Evolutionary conservation across 352 stramenopile species (phyloP).

Genomic region (Phytophthora colocasiae): DNA sequence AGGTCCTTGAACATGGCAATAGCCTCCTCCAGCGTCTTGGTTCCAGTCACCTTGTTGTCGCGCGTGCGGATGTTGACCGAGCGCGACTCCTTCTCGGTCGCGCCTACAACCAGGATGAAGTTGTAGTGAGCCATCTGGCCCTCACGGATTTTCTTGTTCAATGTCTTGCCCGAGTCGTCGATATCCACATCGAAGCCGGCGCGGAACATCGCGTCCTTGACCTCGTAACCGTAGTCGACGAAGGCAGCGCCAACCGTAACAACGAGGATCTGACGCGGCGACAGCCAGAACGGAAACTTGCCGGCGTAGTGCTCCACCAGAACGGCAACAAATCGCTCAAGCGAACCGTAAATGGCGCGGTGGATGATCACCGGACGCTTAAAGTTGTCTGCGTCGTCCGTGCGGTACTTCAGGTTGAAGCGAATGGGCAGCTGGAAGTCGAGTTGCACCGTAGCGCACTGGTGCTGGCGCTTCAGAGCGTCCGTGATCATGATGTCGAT

Average conservation of each 20-base stretch:
- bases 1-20: conserved; percentile 94
- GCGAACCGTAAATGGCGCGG: conserved; percentile 97
- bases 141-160: conserved; percentile 99
- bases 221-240: conserved; percentile 95
- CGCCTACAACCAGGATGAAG: conserved; percentile 98
- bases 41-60: conserved; percentile 94
- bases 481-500: conserved; percentile 99
- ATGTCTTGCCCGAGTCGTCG: conserved; percentile 94
- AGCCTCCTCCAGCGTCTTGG: conserved; percentile 95
- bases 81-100: conserved; percentile 89
- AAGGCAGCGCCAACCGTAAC: conserved; percentile 95
- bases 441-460: conserved; percentile 98
- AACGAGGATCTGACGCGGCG: conserved; percentile 94
- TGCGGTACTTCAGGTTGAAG: conserved; percentile 96
- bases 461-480: conserved; percentile 96
- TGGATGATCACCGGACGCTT: conserved; percentile 97
- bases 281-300: conserved; percentile 99
- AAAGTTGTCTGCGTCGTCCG: conserved; percentile 80
- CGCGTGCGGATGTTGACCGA: conserved; percentile 95
- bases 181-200: conserved; percentile 98
- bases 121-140: conserved; percentile 98
- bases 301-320: conserved; percentile 98
- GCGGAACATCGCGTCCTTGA: conserved; percentile 92
- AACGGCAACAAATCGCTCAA: conserved; percentile 98
- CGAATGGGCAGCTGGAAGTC: conserved; percentile 99